These are phyloP conservation scores for Lactarius pseudohatsudake DNA, from an alignment of 768 basidiomycete genomes.

Conservation along the genomic window DNA sequence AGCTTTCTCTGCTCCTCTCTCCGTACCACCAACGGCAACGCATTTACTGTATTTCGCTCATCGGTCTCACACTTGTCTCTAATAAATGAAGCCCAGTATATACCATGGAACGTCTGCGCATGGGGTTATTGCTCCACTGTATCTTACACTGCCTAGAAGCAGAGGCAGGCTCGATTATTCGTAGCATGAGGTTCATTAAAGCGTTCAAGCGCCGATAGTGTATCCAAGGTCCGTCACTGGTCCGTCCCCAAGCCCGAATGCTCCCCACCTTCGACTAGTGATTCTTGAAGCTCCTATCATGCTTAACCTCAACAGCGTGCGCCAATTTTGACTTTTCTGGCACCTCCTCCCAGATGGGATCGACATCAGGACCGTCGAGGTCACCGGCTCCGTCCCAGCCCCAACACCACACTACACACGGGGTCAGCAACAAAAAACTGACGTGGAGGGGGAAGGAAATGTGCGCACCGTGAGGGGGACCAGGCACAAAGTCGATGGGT, in stretches of 20 bases:
- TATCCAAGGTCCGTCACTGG: slow-evolving; percentile 3
- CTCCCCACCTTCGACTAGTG: background rate
- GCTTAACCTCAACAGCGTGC: slow-evolving; percentile 68
- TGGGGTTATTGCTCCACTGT: slow-evolving; percentile 14
- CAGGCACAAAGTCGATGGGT: slow-evolving; percentile 70
- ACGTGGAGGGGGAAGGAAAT: background rate
- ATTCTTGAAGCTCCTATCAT: slow-evolving; percentile 48
- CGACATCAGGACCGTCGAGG: slow-evolving; percentile 95
- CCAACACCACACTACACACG: slow-evolving; percentile 91
- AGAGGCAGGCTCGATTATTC: background rate
- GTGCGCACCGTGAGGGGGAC: slow-evolving; percentile 82
- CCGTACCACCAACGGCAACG: background rate
- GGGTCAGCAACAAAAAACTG: slow-evolving; percentile 1
- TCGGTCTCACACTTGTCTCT: background rate
- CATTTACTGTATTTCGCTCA: background rate
- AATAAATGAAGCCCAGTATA: background rate
- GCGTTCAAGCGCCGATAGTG: background rate
- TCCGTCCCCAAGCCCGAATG: background rate
- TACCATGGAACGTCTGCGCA: background rate
- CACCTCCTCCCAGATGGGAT: slow-evolving; percentile 94
- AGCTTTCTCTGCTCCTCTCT: background rate
- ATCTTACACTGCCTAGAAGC: slow-evolving; percentile 13
- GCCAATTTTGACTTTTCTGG: slow-evolving; percentile 56
- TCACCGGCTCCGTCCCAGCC: slow-evolving; percentile 99
- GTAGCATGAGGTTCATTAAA: slow-evolving; percentile 3